Percentiles rank a stretch among this genome's conserved stretches.
Conservation (phyloP, 768 basidiomycete genomes). For the Royoungia palumana region DNA sequence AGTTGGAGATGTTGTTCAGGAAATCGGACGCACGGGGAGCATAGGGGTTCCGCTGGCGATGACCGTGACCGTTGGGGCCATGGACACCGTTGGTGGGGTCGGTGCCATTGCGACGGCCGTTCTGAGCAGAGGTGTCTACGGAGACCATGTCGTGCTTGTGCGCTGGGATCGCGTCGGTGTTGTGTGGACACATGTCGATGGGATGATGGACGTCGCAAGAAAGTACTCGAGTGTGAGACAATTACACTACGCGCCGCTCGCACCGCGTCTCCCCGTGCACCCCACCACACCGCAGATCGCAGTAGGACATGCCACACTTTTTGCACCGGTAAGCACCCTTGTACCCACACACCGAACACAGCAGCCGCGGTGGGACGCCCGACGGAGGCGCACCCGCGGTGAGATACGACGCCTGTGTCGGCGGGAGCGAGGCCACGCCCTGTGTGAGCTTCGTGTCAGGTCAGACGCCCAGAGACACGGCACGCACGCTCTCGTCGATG, state of each 20-base stretch:
- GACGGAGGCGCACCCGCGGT: conserved; percentile 62
- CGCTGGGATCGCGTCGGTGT: conserved; percentile 43
- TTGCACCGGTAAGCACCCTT: conserved; percentile 78
- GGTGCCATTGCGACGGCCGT: conserved; percentile 40
- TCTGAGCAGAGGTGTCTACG: conserved; percentile 44
- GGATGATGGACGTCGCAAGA: neutral
- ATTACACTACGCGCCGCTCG: conserved; percentile 57
- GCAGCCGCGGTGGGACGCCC: conserved; percentile 58
- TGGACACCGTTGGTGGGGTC: conserved; percentile 36
- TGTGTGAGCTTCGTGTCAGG: conserved; percentile 34
- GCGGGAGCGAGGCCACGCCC: conserved; percentile 56
- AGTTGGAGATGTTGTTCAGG: conserved; percentile 46
- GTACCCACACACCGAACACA: conserved; percentile 88
- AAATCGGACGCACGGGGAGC: too few relatives aligned
- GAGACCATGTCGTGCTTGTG: conserved; percentile 66
- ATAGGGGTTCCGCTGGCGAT: conserved; percentile 46
- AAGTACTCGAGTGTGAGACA: conserved; percentile 10
- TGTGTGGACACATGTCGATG: conserved; percentile 49
- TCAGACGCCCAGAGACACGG: neutral
- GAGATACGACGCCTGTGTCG: conserved; percentile 63
- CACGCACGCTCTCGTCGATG: conserved; percentile 76
- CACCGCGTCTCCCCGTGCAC: conserved; percentile 81
- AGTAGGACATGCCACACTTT: conserved; percentile 74
- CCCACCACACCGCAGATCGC: conserved; percentile 66
- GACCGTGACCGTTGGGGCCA: conserved; percentile 39